Evolutionary conservation across 179 eudicot species (phyloP), one percentile per base, ranked within the genome.

Genomic region (Beta lomatogona): DNA sequence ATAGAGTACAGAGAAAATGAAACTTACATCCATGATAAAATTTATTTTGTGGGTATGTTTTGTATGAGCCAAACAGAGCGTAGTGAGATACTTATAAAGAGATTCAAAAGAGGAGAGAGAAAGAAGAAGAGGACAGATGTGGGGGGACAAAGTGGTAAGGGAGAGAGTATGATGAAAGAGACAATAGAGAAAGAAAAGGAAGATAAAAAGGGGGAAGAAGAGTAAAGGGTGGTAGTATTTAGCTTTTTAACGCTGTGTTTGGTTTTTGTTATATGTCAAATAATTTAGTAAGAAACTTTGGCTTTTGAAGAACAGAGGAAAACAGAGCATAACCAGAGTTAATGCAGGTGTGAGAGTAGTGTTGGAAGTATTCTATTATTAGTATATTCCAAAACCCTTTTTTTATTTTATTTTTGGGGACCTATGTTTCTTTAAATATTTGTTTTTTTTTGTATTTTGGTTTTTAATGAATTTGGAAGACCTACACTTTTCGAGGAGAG

Each of bases 131-230:
- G 14, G 59, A 71, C 75, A 71, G 58, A 50, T 4, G 70, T 12
- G 59, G 61, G 31, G 76, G 77, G 77, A 74, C 77, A 74, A 74
- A 74, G 50, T 55, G 64, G 77, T 74, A 74, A 74, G 65, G 59
- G 25, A 57, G 46, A 75, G 77, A 75, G 31, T 75, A 31, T 28
- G 46, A 15, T 21, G 77, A 75, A 75, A 75, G 77, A 75, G 66
- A 75, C 77, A 75, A 75, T 1, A 55, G 65, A 75, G 65, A 55
- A 28, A 31, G 36, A 36, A 14, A 25, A 64, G 28, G 28, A 4
- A 1, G 16, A 16, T 28, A 64, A 64, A 9, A 2, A 36, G 2
- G 28, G 12, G n/a, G 44, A 18, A 2, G 3, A 10, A 22, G 28
- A 64, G 69, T 72, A 28, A 1, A n/a, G 13, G 19, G 50, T 9